Evolutionary conservation across 257 asterid species (phyloP).

Genomic region (Nicotiana attenuata): DNA sequence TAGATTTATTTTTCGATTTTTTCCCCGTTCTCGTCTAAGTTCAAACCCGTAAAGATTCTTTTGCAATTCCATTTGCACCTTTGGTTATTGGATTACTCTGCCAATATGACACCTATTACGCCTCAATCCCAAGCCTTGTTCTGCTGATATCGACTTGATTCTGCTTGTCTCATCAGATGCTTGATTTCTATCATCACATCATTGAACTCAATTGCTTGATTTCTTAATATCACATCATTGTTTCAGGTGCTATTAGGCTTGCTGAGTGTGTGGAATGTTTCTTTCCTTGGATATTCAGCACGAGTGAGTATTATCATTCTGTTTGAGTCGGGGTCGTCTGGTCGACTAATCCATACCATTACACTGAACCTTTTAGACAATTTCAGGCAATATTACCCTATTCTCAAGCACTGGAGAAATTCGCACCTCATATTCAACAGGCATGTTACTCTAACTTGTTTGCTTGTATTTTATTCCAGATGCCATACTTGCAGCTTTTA

Average conservation of each 20-base stretch:
- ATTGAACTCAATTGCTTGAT: conserved; percentile 1
- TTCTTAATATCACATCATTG: conserved; percentile 14
- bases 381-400: conserved; percentile 97
- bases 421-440: conserved; percentile 99
- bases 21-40: not conserved
- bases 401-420: conserved; percentile 93
- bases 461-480: conserved; percentile 11
- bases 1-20: not conserved
- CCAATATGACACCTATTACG: not conserved
- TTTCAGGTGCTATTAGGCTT: conserved; percentile 86
- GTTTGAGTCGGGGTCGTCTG: not conserved
- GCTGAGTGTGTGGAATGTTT: conserved; percentile 95
- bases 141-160: not conserved
- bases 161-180: not conserved
- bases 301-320: conserved; percentile 57
- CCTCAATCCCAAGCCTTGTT: not conserved
- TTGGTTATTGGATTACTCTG: not conserved
- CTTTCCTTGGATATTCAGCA: conserved; percentile 95
- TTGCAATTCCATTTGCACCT: not conserved
- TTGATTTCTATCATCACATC: not conserved
- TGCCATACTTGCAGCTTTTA: conserved; percentile 13
- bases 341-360: not conserved
- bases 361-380: not conserved
- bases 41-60: not conserved
- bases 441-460: conserved; percentile 36